phyloP scores from a whole-genome alignment of 2,329 filamentous ascomycete species.

The Trichoderma asperellum region DNA sequence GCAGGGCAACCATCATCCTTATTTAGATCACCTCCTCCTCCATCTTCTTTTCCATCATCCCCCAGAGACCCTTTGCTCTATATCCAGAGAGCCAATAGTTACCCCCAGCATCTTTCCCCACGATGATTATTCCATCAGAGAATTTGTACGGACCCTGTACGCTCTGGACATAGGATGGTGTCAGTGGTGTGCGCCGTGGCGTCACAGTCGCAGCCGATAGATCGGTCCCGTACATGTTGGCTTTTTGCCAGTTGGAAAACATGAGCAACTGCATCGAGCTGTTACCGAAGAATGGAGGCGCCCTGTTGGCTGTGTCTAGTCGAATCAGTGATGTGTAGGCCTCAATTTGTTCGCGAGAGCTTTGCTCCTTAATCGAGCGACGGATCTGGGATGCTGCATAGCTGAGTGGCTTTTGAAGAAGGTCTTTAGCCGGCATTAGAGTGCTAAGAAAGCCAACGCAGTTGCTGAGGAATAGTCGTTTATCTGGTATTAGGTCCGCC shows the following conservation, averaged over 20 bases:
- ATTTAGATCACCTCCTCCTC: background rate
- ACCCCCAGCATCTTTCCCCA: conserved; percentile 3
- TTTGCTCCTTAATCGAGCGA: conserved; percentile 1
- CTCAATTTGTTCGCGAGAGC: conserved; percentile 11
- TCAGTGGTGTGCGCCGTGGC: background rate
- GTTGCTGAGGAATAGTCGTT: conserved; percentile 9
- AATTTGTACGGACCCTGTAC: conserved; percentile 16
- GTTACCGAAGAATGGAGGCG: conserved; percentile 12
- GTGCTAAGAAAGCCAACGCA: conserved; percentile 18
- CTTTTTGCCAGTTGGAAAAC: conserved; percentile 18
- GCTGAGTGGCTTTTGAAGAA: conserved; percentile 7
- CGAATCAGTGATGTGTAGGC: conserved; percentile 12
- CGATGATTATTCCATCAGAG: background rate
- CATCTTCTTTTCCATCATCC: conserved; percentile 17
- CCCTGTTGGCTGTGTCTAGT: conserved; percentile 8
- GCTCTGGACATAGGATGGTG: conserved; percentile 7
- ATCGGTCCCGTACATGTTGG: background rate
- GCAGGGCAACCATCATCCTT: background rate
- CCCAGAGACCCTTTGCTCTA: background rate
- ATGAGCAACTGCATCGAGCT: conserved; percentile 11
- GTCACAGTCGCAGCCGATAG: background rate
- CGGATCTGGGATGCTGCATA: conserved; percentile 8
- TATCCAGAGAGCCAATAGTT: conserved; percentile 34
- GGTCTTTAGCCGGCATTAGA: conserved; percentile 1
- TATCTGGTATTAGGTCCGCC: background rate